These are phyloP conservation scores for Yarrowia sp. DNA, from an alignment of 805 yeast species.

Conservation along the genomic window DNA sequence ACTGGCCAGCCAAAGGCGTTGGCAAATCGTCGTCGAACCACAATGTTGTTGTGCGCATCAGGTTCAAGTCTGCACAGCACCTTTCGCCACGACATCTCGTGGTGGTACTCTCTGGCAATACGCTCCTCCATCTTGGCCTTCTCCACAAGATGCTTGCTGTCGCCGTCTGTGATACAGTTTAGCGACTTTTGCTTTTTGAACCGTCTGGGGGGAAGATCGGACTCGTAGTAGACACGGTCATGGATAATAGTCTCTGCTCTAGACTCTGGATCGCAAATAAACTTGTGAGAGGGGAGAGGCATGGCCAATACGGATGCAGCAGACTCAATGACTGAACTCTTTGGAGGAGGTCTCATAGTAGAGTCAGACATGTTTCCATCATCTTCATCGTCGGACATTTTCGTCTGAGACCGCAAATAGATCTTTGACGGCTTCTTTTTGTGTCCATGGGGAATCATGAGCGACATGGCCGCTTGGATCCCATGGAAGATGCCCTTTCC, in stretches of 20 bases:
- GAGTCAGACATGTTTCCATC: conserved; percentile 11
- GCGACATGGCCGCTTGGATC: conserved; percentile 37
- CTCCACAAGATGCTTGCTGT: conserved; percentile 46
- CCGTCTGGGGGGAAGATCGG: conserved; percentile 67
- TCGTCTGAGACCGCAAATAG: conserved; percentile 25
- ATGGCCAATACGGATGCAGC: conserved; percentile 81
- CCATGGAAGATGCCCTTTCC: conserved; percentile 34
- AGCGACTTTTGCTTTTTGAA: conserved; percentile 41
- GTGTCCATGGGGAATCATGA: conserved; percentile 24
- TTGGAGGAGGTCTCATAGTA: conserved; percentile 44
- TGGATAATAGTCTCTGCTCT: conserved; percentile 78
- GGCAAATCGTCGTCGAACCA: conserved; percentile 85
- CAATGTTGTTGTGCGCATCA: conserved; percentile 93
- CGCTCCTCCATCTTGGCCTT: conserved; percentile 65
- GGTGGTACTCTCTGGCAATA: conserved; percentile 89
- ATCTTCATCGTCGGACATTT: conserved; percentile 7
- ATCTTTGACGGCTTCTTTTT: conserved; percentile 32
- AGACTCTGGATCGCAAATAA: conserved; percentile 67
- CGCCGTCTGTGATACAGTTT: conserved; percentile 28
- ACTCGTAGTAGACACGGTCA: conserved; percentile 73
- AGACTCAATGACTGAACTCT: conserved; percentile 77
- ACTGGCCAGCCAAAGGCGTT: conserved; percentile 97
- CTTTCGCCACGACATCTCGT: conserved; percentile 85
- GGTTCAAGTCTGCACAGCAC: conserved; percentile 85
- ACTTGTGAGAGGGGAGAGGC: conserved; percentile 75